phyloP scores from a whole-genome alignment of 176 grass and related monocot genomes.

The Aegilops umbellulata region DNA sequence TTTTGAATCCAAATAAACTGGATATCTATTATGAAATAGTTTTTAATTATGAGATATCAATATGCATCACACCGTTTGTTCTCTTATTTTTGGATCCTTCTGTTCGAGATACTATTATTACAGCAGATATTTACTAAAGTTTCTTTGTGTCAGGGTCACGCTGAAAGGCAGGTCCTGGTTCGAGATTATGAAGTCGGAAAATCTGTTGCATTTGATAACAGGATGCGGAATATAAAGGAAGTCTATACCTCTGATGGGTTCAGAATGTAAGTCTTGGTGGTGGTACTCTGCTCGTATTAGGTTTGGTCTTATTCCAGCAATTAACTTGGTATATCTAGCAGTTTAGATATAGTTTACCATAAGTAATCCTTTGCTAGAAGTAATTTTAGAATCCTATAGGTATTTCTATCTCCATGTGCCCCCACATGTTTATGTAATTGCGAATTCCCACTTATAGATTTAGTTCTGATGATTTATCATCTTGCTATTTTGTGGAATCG shows the following conservation, averaged over 20 bases:
- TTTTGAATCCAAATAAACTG: constrained; percentile 5
- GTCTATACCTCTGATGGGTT: constrained; percentile 88
- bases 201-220: constrained; percentile 78
- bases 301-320: neutral
- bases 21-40: neutral
- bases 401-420: constrained; percentile 8
- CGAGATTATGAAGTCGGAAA: constrained; percentile 72
- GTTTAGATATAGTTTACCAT: neutral
- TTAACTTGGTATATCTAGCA: neutral
- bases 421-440: neutral
- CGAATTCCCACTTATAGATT: neutral
- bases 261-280: constrained; percentile 60
- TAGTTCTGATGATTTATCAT: neutral
- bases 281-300: neutral
- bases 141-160: constrained; percentile 54
- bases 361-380: neutral
- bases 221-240: constrained; percentile 75
- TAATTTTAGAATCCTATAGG: neutral
- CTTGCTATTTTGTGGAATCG: neutral
- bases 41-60: neutral
- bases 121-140: neutral
- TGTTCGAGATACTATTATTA: constrained; percentile 4
- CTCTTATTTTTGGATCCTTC: neutral
- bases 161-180: constrained; percentile 90
- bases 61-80: neutral